These are phyloP conservation scores for Paramecium biaurelia DNA, from an alignment of 73 alveolate genomes.

Conservation along the genomic window DNA sequence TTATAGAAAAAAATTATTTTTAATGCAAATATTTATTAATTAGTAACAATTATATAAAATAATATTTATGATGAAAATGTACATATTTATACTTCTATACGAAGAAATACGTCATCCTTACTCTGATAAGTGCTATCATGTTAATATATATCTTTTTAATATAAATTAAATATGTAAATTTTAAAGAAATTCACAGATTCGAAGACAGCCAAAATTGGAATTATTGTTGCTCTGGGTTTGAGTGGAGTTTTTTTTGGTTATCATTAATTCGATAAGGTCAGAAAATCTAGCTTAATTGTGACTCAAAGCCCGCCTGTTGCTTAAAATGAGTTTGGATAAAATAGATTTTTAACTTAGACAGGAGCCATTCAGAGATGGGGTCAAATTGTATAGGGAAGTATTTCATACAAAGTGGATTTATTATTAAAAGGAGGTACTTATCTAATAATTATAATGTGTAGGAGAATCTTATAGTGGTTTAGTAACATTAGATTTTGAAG, in stretches of 20 bases:
- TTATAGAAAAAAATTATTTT: background rate
- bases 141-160: background rate
- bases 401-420: slow-evolving; percentile 42
- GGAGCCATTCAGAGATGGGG: slow-evolving; percentile 49
- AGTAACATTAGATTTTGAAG: background rate
- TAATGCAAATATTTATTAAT: background rate
- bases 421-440: slow-evolving; percentile 8
- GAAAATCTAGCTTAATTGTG: background rate
- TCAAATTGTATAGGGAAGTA: slow-evolving; percentile 39
- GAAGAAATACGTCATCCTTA: slow-evolving; percentile 54
- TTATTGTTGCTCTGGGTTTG: background rate
- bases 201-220: background rate
- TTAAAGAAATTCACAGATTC: background rate
- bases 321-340: background rate
- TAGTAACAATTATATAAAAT: background rate
- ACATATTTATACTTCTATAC: background rate
- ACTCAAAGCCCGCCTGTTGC: background rate
- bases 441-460: background rate
- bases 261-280: background rate
- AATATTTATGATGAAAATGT: background rate
- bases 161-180: background rate
- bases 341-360: slow-evolving; percentile 34
- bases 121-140: slow-evolving; percentile 12
- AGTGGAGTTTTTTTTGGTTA: background rate
- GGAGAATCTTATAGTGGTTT: slow-evolving; percentile 26